Base-by-base conservation (phyloP, 495 filamentous ascomycete species). In the Cercophora samala region DNA sequence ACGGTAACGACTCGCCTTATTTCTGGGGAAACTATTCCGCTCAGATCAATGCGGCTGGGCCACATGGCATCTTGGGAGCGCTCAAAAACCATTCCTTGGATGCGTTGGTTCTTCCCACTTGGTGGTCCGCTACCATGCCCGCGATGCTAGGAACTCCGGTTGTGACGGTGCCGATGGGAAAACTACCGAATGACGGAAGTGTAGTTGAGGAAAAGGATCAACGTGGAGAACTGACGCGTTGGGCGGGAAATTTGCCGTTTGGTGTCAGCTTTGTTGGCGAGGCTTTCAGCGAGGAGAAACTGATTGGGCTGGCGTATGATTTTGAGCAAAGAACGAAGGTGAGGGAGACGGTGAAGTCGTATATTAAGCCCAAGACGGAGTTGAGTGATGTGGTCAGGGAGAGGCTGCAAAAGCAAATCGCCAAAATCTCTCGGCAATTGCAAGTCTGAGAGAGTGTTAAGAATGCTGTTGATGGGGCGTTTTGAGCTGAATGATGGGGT, bases 271-370 rank as follows among this genome's bases (percentile, higher is more conserved):
- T 91, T 74, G 69, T 88, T 62, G 88, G 86, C 63, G 0, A 80
- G 78, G 54, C 5, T 46, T 91, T 81, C 76, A 82, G 80, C 58
- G 84, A 87, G 74, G 78, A 76, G 62, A 79, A 71, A 59, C 76
- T 89, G 59, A 86, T 91, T 60, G 86, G 84, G n/a, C 82, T 84
- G 74, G 88, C 87, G 29, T 90, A 88, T 77, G 88, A 87, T 21
- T 90, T 84, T 75, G 88, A 91, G 78, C 88, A 91, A 74, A 75
- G 81, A 66, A 90, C 86, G n/a, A 46, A 46, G 75, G 78, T 81
- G 4, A 69, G 85, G 60, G 68, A 79, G 59, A 75, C 77, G 53
- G 73, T 85, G 1, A 70, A 74, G 70, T 84, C 85, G 37, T 82
- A 82, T 62, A 60, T 88, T 18, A 71, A 78, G 70, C 84, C 85